These are phyloP conservation scores for Aegilops tauschii DNA, from an alignment of 176 grass and related monocot genomes.

Conservation along the genomic window DNA sequence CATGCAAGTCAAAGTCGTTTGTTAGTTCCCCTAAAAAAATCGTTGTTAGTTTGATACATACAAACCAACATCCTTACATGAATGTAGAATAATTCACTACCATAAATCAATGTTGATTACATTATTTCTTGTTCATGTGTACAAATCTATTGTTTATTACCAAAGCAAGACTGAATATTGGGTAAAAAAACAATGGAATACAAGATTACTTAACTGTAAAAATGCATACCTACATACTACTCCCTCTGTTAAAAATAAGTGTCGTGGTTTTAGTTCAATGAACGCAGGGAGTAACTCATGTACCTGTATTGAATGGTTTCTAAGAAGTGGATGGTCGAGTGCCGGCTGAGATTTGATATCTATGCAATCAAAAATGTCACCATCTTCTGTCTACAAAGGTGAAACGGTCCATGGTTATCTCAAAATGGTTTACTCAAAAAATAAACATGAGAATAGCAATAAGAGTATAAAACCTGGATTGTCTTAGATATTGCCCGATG, in stretches of 20 bases:
- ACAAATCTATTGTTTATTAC: background rate
- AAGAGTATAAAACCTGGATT: background rate
- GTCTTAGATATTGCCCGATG: background rate
- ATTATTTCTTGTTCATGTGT: background rate
- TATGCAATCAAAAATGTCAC: slow-evolving; percentile 7
- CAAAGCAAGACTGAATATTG: background rate
- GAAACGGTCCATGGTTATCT: background rate
- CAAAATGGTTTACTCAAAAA: background rate
- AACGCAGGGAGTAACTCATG: too few relatives aligned
- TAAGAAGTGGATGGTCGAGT: background rate
- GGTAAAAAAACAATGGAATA: background rate
- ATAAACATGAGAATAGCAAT: background rate
- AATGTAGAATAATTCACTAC: background rate
- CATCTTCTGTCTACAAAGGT: background rate
- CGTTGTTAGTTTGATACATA: background rate
- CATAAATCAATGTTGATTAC: background rate
- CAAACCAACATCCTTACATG: background rate
- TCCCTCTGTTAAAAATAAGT: too few relatives aligned
- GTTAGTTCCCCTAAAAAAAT: background rate
- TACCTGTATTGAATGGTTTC: slow-evolving; percentile 8
- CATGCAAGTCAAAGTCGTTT: background rate
- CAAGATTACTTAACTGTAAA: background rate
- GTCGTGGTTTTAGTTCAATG: too few relatives aligned
- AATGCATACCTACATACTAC: background rate
- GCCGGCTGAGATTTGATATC: slow-evolving; percentile 10